A percentile compares a stretch with the other conserved stretches of the same genome.
phyloP scores from a whole-genome alignment of 176 grass and related monocot genomes.

The Pharus latifolius region DNA sequence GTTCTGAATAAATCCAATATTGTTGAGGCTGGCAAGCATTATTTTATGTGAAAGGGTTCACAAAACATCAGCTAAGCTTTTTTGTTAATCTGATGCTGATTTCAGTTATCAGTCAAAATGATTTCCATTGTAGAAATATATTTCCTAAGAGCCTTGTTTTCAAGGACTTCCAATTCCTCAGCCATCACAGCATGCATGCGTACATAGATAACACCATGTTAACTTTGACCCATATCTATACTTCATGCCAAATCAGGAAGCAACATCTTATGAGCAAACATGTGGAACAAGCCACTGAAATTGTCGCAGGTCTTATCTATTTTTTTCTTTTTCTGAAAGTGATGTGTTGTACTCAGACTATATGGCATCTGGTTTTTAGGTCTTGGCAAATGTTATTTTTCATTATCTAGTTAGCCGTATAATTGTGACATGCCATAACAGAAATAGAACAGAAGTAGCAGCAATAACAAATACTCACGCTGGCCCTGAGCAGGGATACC shows the following conservation, averaged over 20 bases:
- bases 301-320: neutral
- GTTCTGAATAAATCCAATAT: too few relatives aligned
- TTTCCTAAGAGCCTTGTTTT: neutral
- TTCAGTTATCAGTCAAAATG: neutral
- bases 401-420: neutral
- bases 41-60: constrained; percentile 10
- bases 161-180: too few relatives aligned
- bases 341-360: neutral
- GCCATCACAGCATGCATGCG: too few relatives aligned
- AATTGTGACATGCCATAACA: neutral
- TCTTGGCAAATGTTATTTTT: neutral
- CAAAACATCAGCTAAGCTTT: neutral
- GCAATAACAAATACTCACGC: constrained; percentile 46
- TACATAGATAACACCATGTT: too few relatives aligned
- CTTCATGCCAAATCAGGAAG: neutral
- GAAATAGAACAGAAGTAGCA: neutral
- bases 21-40: neutral
- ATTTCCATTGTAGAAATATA: neutral
- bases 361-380: neutral
- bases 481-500: constrained; percentile 75
- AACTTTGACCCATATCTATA: too few relatives aligned
- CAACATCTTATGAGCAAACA: neutral
- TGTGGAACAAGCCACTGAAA: neutral
- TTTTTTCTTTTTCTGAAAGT: neutral
- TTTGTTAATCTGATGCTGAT: neutral